Base-by-base conservation (phyloP, 208 protist genomes). In the Crithidia fasciculata region DNA sequence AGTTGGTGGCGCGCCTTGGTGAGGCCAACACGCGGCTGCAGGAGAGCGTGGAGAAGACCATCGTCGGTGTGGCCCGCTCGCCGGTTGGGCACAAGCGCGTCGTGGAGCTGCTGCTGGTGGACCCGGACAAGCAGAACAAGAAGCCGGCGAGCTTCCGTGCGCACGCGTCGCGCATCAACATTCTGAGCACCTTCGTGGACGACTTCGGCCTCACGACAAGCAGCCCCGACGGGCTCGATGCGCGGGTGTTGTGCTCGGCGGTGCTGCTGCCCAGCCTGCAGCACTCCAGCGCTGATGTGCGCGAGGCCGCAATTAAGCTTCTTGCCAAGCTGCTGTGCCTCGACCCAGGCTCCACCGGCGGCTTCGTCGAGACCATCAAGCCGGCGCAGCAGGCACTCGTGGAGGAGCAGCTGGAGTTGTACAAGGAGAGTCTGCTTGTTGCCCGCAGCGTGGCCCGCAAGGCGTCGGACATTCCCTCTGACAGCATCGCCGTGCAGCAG, bases 21-120 rank as follows among this genome's bases (percentile, higher is more conserved):
- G 94, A 97, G 67, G 80, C 73, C 28, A 96, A 96, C 77, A 76
- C 62, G 39, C 81, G 89, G 36, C 74, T 96, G 40, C 89, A 93
- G 45, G 90, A 96, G 57, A 83, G 61, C 39, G 75, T 86, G 0
- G 85, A 89, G 67, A 81, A 60, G 16, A 66, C 85, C 52, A 16
- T 97, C 37, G 50, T 91, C 10, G 10, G 63, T 39, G 13, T 97
- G 0, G 85, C 89, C 7, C 75, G 85, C 8, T 86, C 77, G 9
- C 61, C 88, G 39, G 62, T 86, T 10, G 82, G 88, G 5, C 73
- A 87, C 59, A 87, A 93, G 28, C 68, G 74, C 56, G 68, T 97
- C 50, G 72, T 86, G 39, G 75, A 81, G 43, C 50, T 83, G 39
- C 75, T 94, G 44, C 50, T 94, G 49, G 62, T 66, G 13, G 88